These are phyloP conservation scores for Barnettozyma siamensis DNA, from an alignment of 805 yeast genomes.

Conservation along the genomic window DNA sequence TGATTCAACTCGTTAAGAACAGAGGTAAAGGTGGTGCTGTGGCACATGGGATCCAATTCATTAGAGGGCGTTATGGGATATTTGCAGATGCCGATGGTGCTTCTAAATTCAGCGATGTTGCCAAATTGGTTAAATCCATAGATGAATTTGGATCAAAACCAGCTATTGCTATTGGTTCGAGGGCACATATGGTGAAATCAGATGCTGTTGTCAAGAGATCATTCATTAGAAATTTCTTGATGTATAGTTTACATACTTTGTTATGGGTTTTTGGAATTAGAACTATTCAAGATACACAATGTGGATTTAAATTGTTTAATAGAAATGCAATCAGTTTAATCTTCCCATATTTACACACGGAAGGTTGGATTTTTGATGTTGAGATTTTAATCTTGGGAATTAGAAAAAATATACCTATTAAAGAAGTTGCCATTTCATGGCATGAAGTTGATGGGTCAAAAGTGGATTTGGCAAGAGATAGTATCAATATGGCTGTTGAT, in stretches of 20 bases:
- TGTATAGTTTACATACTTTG: slow-evolving; percentile 86
- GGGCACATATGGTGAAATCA: slow-evolving; percentile 94
- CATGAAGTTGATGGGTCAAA: slow-evolving; percentile 96
- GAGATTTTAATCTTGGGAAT: slow-evolving; percentile 81
- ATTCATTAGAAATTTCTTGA: slow-evolving; percentile 78
- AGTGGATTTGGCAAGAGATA: slow-evolving; percentile 85
- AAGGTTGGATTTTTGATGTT: slow-evolving; percentile 97
- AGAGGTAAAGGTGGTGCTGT: slow-evolving; percentile 98
- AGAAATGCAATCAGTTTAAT: slow-evolving; percentile 56
- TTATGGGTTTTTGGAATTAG: slow-evolving; percentile 88
- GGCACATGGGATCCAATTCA: slow-evolving; percentile 78
- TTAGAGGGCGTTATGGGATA: slow-evolving; percentile 65
- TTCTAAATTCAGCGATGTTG: slow-evolving; percentile 67
- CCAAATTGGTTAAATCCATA: slow-evolving; percentile 42
- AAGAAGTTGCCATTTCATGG: slow-evolving; percentile 89
- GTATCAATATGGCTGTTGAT: slow-evolving; percentile 90
- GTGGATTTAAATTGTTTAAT: slow-evolving; percentile 93
- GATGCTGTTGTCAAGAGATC: slow-evolving; percentile 96
- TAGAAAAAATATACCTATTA: slow-evolving; percentile 57
- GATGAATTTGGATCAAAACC: slow-evolving; percentile 29
- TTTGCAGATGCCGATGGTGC: slow-evolving; percentile 99
- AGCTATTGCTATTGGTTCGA: slow-evolving; percentile 79
- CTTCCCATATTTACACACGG: slow-evolving; percentile 91
- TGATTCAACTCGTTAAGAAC: slow-evolving; percentile 63
- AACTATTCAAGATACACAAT: slow-evolving; percentile 86